A percentile compares a stretch with the other conserved stretches of the same genome.
phyloP scores from a whole-genome alignment of 1,284 basidiomycete species.

The Sanguinoderma infundibulare region DNA sequence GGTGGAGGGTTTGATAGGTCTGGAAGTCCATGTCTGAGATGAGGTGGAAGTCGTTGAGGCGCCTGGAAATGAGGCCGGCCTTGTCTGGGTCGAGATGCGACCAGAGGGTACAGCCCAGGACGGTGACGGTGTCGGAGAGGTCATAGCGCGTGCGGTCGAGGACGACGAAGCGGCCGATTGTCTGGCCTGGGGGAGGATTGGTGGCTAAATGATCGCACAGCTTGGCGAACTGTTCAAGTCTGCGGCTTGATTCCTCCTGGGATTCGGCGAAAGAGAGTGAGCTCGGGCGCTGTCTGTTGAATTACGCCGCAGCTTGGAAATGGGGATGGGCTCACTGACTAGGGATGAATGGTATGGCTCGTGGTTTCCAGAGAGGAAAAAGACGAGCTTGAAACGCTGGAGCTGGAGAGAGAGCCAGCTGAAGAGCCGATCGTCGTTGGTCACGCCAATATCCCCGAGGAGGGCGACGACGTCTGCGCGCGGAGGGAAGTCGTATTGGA shows the following conservation, averaged over 20 bases:
- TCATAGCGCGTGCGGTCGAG: constrained; percentile 43
- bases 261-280: not conserved
- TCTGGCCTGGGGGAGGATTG: not conserved
- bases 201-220: not conserved
- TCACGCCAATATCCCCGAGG: constrained; percentile 44
- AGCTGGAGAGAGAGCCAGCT: constrained; percentile 40
- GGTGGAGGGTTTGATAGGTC: constrained; percentile 34
- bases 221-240: constrained; percentile 13
- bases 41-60: constrained; percentile 38
- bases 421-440: constrained; percentile 38
- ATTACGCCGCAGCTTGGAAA: no score
- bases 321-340: constrained; percentile 16
- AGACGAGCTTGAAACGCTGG: constrained; percentile 36
- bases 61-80: constrained; percentile 31
- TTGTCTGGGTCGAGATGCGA: constrained; percentile 33
- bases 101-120: constrained; percentile 50
- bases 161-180: constrained; percentile 37
- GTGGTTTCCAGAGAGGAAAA: constrained; percentile 43
- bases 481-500: constrained; percentile 36
- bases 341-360: constrained; percentile 31
- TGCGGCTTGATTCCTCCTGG: constrained; percentile 16
- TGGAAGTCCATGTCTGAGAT: constrained; percentile 35
- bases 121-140: constrained; percentile 36
- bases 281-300: not conserved
- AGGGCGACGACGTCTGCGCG: constrained; percentile 39